Conservation (phyloP, 768 basidiomycete genomes). For the Exsudoporus frostii region DNA sequence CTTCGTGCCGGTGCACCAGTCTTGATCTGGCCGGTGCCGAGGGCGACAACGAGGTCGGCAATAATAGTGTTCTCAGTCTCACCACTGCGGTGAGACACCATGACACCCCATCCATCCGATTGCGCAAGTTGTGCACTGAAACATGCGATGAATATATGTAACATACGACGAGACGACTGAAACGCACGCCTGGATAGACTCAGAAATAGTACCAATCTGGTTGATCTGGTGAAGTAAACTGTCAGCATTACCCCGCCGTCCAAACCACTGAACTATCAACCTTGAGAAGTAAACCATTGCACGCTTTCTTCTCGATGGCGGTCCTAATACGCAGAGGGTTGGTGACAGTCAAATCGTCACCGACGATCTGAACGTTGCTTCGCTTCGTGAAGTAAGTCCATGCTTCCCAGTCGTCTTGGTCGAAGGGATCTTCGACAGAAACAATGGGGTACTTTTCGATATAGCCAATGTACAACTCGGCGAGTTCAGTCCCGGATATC, state of each 20-base stretch:
- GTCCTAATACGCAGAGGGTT: conserved; percentile 97
- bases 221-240: conserved; percentile 57
- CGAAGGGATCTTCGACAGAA: conserved; percentile 97
- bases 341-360: conserved; percentile 97
- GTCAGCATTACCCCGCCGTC: neutral
- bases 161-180: neutral
- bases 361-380: conserved; percentile 85
- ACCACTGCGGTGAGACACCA: conserved; percentile 98
- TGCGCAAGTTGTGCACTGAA: conserved; percentile 89
- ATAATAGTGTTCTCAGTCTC: conserved; percentile 98
- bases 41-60: conserved; percentile 91
- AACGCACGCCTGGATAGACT: conserved; percentile 96
- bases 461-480: conserved; percentile 84
- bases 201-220: conserved; percentile 98
- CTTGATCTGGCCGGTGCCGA: conserved; percentile 94
- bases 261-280: conserved; percentile 24
- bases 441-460: conserved; percentile 94
- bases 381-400: conserved; percentile 89
- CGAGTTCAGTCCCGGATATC: conserved; percentile 91
- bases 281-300: conserved; percentile 98
- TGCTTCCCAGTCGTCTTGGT: conserved; percentile 99
- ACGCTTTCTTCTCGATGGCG: conserved; percentile 99
- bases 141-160: neutral
- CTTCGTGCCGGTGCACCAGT: conserved; percentile 95
- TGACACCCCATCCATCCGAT: conserved; percentile 97